These are phyloP conservation scores for Odontarrhena argentea DNA, from an alignment of 345 rosid species.

Conservation along the genomic window DNA sequence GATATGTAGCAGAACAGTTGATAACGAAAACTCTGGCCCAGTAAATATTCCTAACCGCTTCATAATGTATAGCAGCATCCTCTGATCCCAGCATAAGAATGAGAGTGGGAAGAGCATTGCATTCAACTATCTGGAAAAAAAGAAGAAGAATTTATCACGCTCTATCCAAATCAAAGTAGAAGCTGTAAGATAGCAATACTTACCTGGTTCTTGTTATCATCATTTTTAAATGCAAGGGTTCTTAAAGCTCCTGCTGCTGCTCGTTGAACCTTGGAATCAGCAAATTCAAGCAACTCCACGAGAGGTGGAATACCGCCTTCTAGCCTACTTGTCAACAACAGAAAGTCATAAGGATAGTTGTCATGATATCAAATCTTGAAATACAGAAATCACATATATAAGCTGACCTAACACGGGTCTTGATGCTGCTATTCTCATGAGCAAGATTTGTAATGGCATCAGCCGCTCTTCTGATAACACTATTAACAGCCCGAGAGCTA, in stretches of 20 bases:
- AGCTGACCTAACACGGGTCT: conserved; percentile 93
- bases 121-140: conserved; percentile 82
- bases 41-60: conserved; percentile 65
- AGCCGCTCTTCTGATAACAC: conserved; percentile 95
- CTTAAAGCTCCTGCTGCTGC: conserved; percentile 98
- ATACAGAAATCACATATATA: conserved; percentile 9
- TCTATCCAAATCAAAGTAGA: conserved; percentile 20
- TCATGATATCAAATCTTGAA: conserved; percentile 21
- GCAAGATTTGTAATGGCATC: conserved; percentile 99
- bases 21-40: conserved; percentile 9
- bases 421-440: conserved; percentile 94
- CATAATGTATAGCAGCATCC: conserved; percentile 98
- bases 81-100: conserved; percentile 94
- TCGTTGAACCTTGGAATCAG: conserved; percentile 92
- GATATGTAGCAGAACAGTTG: conserved; percentile 10
- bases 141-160: conserved; percentile 2
- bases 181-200: conserved; percentile 24
- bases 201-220: conserved; percentile 93
- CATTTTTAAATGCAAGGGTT: conserved; percentile 95
- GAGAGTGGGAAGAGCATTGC: conserved; percentile 91
- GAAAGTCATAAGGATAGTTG: conserved; percentile 29
- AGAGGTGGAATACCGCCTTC: conserved; percentile 98
- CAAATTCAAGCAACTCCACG: conserved; percentile 87
- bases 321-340: conserved; percentile 54
- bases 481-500: conserved; percentile 70